These are phyloP conservation scores for Crithidia mellificae DNA, from an alignment of 208 protist species.

Conservation along the genomic window DNA sequence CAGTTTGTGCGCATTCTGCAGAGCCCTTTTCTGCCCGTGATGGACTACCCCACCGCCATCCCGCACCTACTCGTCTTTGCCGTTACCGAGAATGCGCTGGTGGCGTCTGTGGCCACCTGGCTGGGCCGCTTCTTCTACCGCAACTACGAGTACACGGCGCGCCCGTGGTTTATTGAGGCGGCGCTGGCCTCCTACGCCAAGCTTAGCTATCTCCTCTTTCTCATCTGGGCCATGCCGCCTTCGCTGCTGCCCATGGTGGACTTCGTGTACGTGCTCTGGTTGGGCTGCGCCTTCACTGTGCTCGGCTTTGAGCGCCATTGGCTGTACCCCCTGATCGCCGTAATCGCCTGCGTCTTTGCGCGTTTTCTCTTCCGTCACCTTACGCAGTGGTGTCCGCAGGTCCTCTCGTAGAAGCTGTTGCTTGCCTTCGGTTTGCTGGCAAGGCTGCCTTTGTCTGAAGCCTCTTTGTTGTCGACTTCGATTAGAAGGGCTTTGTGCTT, in stretches of 20 bases:
- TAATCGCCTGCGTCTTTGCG: constrained; percentile 36
- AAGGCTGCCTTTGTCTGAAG: no score
- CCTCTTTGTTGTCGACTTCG: no score
- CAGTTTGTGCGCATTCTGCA: constrained; percentile 71
- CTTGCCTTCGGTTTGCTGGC: not conserved
- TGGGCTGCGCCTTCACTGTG: constrained; percentile 53
- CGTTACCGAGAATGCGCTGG: constrained; percentile 60
- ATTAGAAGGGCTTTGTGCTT: no score
- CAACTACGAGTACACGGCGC: constrained; percentile 40
- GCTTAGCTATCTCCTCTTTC: constrained; percentile 68
- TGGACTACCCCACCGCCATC: constrained; percentile 56
- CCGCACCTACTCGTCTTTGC: constrained; percentile 64
- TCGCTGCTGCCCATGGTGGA: constrained; percentile 69
- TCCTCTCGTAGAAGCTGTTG: constrained; percentile 18
- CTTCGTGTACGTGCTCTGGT: constrained; percentile 67
- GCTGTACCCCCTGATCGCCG: constrained; percentile 32
- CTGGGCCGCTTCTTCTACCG: constrained; percentile 42
- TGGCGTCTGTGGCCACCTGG: constrained; percentile 52
- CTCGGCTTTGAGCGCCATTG: constrained; percentile 34
- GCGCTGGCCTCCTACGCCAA: constrained; percentile 62
- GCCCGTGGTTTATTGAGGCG: constrained; percentile 58
- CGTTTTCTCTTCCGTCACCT: constrained; percentile 63
- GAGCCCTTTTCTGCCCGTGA: constrained; percentile 41
- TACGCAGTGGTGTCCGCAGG: constrained; percentile 54
- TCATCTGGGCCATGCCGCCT: constrained; percentile 78